Evolutionary conservation across 208 protist species (phyloP).

Genomic region (Phytomonas sp.): DNA sequence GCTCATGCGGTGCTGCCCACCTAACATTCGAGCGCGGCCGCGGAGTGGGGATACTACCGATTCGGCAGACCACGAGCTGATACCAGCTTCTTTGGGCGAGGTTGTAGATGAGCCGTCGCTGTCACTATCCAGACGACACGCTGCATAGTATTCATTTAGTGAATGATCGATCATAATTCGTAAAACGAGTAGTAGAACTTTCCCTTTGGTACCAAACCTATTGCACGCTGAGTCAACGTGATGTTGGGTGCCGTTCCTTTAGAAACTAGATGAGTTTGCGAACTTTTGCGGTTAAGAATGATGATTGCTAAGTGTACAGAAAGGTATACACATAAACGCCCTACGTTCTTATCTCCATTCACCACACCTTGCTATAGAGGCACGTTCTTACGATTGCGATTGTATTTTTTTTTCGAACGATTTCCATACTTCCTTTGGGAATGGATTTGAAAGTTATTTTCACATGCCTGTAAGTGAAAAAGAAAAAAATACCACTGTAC

Average conservation of each 20-base stretch:
- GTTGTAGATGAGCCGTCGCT: background rate
- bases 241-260: background rate
- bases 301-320: background rate
- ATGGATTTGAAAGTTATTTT: no score
- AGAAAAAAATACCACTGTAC: no score
- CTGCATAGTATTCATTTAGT: background rate
- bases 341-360: background rate
- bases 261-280: background rate
- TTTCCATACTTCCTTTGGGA: no score
- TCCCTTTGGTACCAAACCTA: background rate
- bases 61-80: background rate
- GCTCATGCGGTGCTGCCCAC: background rate
- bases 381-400: no score
- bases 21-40: background rate
- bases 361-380: no score
- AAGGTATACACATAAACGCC: background rate
- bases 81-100: background rate
- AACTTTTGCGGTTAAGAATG: background rate
- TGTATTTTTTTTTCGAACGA: no score
- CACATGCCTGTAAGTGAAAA: no score
- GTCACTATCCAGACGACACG: background rate
- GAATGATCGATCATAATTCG: background rate
- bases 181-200: background rate
- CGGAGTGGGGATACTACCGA: background rate
- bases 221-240: background rate